These are phyloP conservation scores for Exserohilum rostratum DNA, from an alignment of 2,329 filamentous ascomycete genomes.

Conservation along the genomic window DNA sequence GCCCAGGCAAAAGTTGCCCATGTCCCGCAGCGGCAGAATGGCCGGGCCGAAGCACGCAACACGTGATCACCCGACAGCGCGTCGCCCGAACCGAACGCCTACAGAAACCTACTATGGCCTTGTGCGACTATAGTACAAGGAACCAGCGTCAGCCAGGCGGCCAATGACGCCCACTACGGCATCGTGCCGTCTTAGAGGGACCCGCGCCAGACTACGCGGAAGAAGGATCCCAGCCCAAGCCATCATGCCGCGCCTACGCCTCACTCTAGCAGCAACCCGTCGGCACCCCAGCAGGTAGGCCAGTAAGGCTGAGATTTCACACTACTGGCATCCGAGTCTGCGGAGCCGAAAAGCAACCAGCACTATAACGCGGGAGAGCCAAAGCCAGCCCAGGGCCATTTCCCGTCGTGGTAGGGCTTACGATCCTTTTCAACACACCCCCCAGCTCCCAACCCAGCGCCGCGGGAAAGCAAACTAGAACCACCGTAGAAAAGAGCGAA, in stretches of 20 bases:
- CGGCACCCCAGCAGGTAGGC: constrained; percentile 3
- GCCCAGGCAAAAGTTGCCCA: constrained; percentile 25
- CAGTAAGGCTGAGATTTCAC: constrained; percentile 21
- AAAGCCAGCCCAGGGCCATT: constrained; percentile 14
- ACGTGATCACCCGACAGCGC: constrained; percentile 21
- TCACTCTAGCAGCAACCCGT: constrained; percentile 12
- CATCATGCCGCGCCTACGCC: constrained; percentile 20
- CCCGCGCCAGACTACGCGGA: constrained; percentile 6
- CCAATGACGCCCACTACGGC: neutral
- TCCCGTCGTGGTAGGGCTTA: constrained; percentile 11
- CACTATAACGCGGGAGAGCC: constrained; percentile 18
- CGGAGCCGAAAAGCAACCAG: constrained; percentile 16
- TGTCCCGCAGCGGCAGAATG: constrained; percentile 4
- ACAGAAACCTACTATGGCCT: constrained; percentile 12
- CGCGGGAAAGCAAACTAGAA: constrained; percentile 8
- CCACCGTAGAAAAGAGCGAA: constrained; percentile 1
- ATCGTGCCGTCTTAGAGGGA: constrained; percentile 17
- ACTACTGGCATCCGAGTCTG: constrained; percentile 20
- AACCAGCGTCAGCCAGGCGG: neutral
- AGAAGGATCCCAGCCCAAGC: constrained; percentile 34
- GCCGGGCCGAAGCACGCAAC: constrained; percentile 13
- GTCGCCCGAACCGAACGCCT: constrained; percentile 1
- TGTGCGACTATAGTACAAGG: neutral
- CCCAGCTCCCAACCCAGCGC: neutral
- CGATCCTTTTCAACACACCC: constrained; percentile 7